Evolutionary conservation across 164 flowering plant genomes (phyloP).

Genomic region (Dillenia turbinata): DNA sequence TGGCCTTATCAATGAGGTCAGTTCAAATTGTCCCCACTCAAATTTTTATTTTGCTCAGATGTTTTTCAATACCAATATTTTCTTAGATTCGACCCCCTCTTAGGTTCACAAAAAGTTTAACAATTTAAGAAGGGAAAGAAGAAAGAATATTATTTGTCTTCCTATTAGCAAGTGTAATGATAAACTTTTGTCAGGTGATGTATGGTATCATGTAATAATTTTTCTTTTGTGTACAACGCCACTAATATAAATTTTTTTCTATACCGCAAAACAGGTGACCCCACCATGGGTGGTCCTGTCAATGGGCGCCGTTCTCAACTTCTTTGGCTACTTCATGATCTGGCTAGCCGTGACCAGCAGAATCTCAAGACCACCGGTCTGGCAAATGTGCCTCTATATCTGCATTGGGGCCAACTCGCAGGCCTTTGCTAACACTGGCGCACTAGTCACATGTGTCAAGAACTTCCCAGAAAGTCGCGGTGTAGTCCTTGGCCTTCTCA

Average conservation of each 20-base stretch:
- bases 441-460: constrained; percentile 32
- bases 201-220: too few relatives aligned
- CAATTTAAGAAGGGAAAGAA: too few relatives aligned
- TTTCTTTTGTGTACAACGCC: too few relatives aligned
- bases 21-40: too few relatives aligned
- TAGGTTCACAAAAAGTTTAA: too few relatives aligned
- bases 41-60: too few relatives aligned
- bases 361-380: constrained; percentile 24
- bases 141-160: too few relatives aligned
- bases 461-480: constrained; percentile 45
- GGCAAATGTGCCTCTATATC: constrained; percentile 44
- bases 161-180: too few relatives aligned
- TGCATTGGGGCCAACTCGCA: constrained; percentile 40
- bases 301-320: constrained; percentile 29
- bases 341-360: constrained; percentile 30
- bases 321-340: constrained; percentile 39
- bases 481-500: constrained; percentile 28
- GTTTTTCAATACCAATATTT: too few relatives aligned
- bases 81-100: too few relatives aligned
- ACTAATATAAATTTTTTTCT: too few relatives aligned
- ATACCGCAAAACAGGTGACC: not conserved
- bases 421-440: constrained; percentile 37
- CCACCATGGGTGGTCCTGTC: constrained; percentile 37
- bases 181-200: too few relatives aligned
- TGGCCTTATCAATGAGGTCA: constrained; percentile 34